Base-by-base conservation (phyloP, 148 eudicot species). In the Linanthus parryae region DNA sequence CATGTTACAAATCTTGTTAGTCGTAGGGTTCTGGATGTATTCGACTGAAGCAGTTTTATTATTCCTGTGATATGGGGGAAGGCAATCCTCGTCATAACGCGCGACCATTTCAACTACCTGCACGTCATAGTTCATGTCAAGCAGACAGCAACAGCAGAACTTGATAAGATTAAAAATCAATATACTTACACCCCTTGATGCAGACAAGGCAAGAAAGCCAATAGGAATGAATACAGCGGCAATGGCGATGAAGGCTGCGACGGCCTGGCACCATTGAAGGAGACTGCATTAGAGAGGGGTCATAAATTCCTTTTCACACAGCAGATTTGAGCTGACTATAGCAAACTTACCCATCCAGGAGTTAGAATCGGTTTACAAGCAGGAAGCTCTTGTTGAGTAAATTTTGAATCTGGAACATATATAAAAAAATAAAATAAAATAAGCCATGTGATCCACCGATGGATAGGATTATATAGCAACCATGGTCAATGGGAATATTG, bases 81-180 rank as follows among this genome's bases (percentile, higher is more conserved):
- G 14, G 58, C 95, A 90, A 2, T 65, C 76, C 63, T 56, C 36
- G 26, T 90, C 95, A 55, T 90, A 90, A 24, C 85, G 82, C 8
- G 66, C 69, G 13, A 67, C 65, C 61, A 90, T 69, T 68, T 90
- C 91, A 55, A 83, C 85, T 63, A 90, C 95, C 97, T 90, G 59
- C 52, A 61, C 15, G 22, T 15, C 17, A 47, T 20, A 30, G 37
- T 7, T 37, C 3, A 30, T 38, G n/a, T 15, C 20, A 4, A 21
- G 13, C 37, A 8, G 9, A 37, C 19, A 44, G 21, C 30, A 23
- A 25, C 35, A 37, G n/a, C n/a, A n/a, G n/a, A n/a, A n/a, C n/a
- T n/a, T n/a, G n/a, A n/a, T n/a, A n/a, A n/a, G n/a, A n/a, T n/a
- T n/a, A n/a, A n/a, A n/a, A n/a, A n/a, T n/a, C n/a, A n/a, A n/a